These are phyloP conservation scores for Sporothrix brasiliensis DNA, from an alignment of 2,329 filamentous ascomycete species.

Conservation along the genomic window DNA sequence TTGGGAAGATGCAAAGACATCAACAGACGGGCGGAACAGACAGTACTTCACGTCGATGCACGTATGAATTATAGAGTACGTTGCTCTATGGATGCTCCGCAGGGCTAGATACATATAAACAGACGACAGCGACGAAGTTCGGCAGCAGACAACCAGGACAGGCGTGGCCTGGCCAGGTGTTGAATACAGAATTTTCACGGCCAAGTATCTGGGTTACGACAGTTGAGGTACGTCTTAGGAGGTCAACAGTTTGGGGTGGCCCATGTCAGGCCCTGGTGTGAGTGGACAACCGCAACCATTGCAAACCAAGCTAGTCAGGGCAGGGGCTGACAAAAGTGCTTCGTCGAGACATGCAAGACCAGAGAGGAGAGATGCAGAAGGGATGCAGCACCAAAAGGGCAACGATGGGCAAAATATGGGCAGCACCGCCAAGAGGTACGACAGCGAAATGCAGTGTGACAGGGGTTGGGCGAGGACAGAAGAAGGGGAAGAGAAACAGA, in stretches of 20 bases:
- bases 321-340: neutral
- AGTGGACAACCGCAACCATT: constrained; percentile 17
- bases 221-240: neutral
- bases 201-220: neutral
- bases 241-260: neutral
- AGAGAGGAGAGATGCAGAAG: neutral
- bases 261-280: neutral
- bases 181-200: neutral
- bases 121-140: too few species aligned
- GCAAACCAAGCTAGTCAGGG: constrained; percentile 7
- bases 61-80: too few species aligned
- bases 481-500: neutral
- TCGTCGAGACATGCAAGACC: neutral
- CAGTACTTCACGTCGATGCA: too few species aligned
- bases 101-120: too few species aligned
- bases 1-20: neutral
- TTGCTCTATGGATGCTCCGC: too few species aligned
- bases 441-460: constrained; percentile 16
- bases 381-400: neutral
- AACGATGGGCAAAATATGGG: constrained; percentile 11
- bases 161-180: neutral
- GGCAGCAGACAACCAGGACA: too few species aligned
- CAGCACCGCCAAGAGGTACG: constrained; percentile 17
- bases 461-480: constrained; percentile 12
- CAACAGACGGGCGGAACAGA: neutral